Conservation (phyloP, 306 rosid genomes). For the Citrullus colocynthis region DNA sequence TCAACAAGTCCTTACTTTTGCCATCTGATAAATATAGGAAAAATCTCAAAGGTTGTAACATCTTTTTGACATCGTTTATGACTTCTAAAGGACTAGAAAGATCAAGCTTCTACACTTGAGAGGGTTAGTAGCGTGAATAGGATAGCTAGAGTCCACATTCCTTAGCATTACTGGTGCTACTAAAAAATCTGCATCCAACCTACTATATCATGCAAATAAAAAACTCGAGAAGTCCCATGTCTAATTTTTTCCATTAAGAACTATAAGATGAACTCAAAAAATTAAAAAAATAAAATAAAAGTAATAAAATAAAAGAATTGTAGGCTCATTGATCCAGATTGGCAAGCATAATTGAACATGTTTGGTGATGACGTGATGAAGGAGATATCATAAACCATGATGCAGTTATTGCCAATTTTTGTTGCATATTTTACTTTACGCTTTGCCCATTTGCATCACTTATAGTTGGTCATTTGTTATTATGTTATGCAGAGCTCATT, state of each 20-base stretch:
- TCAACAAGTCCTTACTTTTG: slow-evolving; percentile 74
- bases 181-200: neutral
- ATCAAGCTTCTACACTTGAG: neutral
- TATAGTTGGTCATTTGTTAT: neutral
- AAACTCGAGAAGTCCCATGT: neutral
- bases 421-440: too few relatives aligned
- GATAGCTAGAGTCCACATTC: neutral
- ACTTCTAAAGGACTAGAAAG: neutral
- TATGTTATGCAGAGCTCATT: neutral
- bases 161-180: neutral
- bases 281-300: too few relatives aligned
- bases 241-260: neutral
- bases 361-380: neutral
- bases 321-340: neutral
- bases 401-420: too few relatives aligned
- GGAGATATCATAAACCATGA: neutral
- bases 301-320: neutral
- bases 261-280: neutral
- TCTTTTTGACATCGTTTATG: neutral
- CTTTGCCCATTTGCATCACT: neutral
- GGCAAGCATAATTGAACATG: neutral
- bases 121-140: neutral
- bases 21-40: slow-evolving; percentile 41
- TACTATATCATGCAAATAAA: neutral
- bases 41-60: neutral